These are phyloP conservation scores for Venturia aucupariae DNA, from an alignment of 2,329 filamentous ascomycete species.

Conservation along the genomic window DNA sequence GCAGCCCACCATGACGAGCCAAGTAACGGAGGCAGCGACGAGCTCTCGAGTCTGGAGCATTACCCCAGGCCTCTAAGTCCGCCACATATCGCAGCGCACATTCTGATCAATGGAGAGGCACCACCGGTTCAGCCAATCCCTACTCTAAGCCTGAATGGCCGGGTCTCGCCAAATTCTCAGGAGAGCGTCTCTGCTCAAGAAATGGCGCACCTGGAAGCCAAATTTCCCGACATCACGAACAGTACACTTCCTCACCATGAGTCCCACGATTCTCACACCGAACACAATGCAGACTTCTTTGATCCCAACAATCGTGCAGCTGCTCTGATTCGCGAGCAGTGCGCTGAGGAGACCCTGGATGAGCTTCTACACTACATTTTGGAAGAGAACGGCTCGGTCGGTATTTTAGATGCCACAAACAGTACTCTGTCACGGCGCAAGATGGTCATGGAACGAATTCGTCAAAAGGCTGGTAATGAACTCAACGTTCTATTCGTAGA, in stretches of 20 bases:
- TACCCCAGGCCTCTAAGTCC: constrained; percentile 14
- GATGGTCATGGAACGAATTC: constrained; percentile 74
- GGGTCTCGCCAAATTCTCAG: not conserved
- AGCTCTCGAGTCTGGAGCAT: constrained; percentile 6
- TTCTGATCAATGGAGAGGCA: constrained; percentile 48
- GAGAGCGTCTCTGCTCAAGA: constrained; percentile 11
- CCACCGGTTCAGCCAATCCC: constrained; percentile 24
- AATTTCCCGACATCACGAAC: constrained; percentile 21
- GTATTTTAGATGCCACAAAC: constrained; percentile 95
- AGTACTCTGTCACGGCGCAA: constrained; percentile 82
- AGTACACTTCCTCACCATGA: not conserved
- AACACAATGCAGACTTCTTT: constrained; percentile 90
- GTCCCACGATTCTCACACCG: constrained; percentile 39
- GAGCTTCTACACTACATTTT: constrained; percentile 88
- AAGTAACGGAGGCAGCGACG: constrained; percentile 22
- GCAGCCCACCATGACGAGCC: constrained; percentile 43
- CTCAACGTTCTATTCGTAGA: constrained; percentile 92
- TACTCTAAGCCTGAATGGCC: constrained; percentile 11
- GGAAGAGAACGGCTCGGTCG: constrained; percentile 72
- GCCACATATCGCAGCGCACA: constrained; percentile 41
- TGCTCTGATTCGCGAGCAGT: constrained; percentile 76
- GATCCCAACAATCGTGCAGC: constrained; percentile 81
- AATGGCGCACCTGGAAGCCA: constrained; percentile 24
- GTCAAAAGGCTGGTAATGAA: constrained; percentile 68
- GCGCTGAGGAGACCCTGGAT: constrained; percentile 84